Evolutionary conservation across 108 stramenopile species (phyloP), one percentile per base, ranked within the genome.

Genomic region (Fistulifera pelliculosa): DNA sequence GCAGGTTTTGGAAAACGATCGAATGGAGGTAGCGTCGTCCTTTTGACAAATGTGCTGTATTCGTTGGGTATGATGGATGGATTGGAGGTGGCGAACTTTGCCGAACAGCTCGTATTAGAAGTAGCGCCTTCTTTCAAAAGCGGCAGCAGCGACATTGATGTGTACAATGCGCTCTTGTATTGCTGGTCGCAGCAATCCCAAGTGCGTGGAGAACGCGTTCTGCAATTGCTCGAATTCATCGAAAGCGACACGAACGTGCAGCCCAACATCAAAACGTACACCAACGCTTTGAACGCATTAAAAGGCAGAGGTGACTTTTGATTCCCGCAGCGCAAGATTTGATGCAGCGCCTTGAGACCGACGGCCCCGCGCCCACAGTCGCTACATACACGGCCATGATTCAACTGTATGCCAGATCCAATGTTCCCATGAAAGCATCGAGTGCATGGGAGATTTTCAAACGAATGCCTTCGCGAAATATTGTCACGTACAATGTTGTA

Each of bases 381-480:
- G 15, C 39, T n/a, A 38, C 68, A 4, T 69, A 63, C 31, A 69
- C 61, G 5, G 61, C 61, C 1, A 16, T 58, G 13, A 69, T 69
- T 18, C 58, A 67, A 26, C 35, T 35, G 14, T 67, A 44, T 40
- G 58, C 58, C 26, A 38, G 52, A 2, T 60, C 58, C 42, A 22
- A 54, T 23, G 5, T 52, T 12, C 52, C 45, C 0, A 22, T 38
- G 10, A 67, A 67, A 38, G 66, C 66, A 12, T 27, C 47, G 3
- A 18, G 54, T 23, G 66, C 66, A 0, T 47, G 28, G 22, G 25
- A 27, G 27, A 25, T 67, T 0, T 39, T 67, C 6, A 39, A 67
- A 27, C 49, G 58, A 10, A 67, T 67, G 66, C 55, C 65, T 41
- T 2, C 74, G 59, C 42, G 74, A 55, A 66, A 73, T 62, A 11